phyloP scores from a whole-genome alignment of 202 grass and related monocot genomes.

The Setaria italica region DNA sequence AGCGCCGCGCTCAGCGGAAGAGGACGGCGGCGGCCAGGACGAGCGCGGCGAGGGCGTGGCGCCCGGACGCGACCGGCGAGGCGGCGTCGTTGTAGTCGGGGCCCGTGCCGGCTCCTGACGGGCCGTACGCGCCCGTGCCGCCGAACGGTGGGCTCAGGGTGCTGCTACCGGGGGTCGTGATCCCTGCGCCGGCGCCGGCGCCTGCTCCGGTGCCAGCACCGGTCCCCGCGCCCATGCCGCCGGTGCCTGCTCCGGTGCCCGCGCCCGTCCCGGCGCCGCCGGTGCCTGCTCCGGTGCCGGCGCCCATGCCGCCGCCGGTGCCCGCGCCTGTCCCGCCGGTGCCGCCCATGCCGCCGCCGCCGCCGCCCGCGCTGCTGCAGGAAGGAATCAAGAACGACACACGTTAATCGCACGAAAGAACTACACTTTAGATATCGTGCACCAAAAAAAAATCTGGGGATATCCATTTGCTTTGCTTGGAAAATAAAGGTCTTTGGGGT shows the following conservation, averaged over 20 bases:
- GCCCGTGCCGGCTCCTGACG: constrained; percentile 26
- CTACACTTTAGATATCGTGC: not conserved
- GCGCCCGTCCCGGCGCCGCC: not conserved
- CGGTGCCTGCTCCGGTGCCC: not conserved
- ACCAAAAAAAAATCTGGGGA: constrained; percentile 4
- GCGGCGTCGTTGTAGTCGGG: constrained; percentile 42
- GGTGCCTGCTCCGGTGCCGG: not conserved
- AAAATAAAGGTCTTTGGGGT: not conserved
- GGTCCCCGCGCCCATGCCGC: not conserved
- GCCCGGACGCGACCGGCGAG: not conserved
- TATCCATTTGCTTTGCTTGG: not conserved
- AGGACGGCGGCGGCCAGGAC: constrained; percentile 17
- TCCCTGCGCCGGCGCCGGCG: not conserved
- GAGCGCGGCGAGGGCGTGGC: not conserved
- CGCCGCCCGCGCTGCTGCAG: constrained; percentile 28
- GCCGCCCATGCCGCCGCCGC: not conserved
- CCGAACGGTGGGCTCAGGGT: constrained; percentile 51
- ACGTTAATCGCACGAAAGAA: not conserved
- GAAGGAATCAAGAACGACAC: not conserved
- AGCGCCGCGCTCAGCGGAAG: not conserved
- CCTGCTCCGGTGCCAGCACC: not conserved
- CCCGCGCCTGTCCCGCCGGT: not conserved
- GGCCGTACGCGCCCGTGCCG: constrained; percentile 51
- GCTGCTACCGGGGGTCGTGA: constrained; percentile 29
- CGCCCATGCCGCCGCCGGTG: not conserved